Percentiles rank a stretch among this genome's conserved stretches.
These are phyloP conservation scores for Entomortierella lignicola DNA, from an alignment of 192 early-diverging fungal genomes.

Conservation along the genomic window DNA sequence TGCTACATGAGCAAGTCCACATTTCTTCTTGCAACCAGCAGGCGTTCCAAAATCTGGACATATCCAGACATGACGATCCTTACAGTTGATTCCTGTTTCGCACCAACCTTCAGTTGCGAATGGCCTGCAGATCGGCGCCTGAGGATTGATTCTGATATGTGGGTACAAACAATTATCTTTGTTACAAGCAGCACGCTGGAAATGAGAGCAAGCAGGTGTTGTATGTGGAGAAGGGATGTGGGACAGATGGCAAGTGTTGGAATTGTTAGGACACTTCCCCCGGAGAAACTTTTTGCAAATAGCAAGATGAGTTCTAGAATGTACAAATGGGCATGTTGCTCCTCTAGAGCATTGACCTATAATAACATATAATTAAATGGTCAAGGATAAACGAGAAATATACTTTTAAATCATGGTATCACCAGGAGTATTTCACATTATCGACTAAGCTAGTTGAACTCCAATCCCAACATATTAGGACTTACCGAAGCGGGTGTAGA, in stretches of 20 bases:
- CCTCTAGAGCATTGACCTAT: constrained; percentile 55
- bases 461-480: background rate
- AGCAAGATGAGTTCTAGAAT: constrained; percentile 61
- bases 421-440: background rate
- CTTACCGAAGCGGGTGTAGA: constrained; percentile 53
- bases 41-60: constrained; percentile 78
- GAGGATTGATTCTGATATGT: constrained; percentile 66
- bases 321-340: constrained; percentile 55
- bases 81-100: constrained; percentile 63
- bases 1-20: constrained; percentile 70
- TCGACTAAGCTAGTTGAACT: too few species aligned
- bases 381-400: background rate
- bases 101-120: constrained; percentile 77
- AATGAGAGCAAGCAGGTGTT: constrained; percentile 72
- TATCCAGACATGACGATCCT: constrained; percentile 72
- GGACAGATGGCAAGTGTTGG: constrained; percentile 57
- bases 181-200: constrained; percentile 69
- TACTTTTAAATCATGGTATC: background rate
- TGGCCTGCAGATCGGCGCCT: constrained; percentile 70
- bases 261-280: constrained; percentile 57
- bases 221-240: constrained; percentile 67
- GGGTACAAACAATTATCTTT: constrained; percentile 66
- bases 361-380: background rate
- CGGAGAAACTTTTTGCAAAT: constrained; percentile 63
- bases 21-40: constrained; percentile 67